Base-by-base conservation (phyloP, 495 filamentous ascomycete species). In the Aspergillus sclerotiicarbonarius region DNA sequence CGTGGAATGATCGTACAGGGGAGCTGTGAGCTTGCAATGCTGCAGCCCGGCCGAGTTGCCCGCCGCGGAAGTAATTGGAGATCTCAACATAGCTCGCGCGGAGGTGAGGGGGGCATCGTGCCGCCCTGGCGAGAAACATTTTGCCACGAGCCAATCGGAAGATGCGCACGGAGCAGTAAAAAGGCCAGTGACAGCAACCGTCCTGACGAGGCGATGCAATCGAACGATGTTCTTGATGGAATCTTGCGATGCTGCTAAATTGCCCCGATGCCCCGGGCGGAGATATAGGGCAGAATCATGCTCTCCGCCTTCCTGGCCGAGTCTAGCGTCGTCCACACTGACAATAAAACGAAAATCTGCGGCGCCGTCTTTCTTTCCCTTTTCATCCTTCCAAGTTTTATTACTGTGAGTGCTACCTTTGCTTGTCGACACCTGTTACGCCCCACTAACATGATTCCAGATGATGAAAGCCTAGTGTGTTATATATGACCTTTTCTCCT, bases 391-490 rank as follows among this genome's bases (percentile, higher is more conserved):
- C 92, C 91, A 91, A 90, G 86, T 91, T 96, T 96, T 90, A 87
- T 87, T 86, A 81, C 88, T 74, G 93, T 98, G 79, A 85, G 91
- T 80, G 60, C 54, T 66, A 52, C 53, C 54, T 46, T 56, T 15
- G 46, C 33, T 25, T 32, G 45, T 39, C 29, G n/a, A 41, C 47
- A 13, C 12, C 31, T 25, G 13, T 47, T 32, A 37, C 33, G n/a
- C 41, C 15, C 25, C 67, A 67, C 84, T 87, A 73, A 87, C 69
- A 45, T 30, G 51, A 47, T 59, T 53, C 5, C 70, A 96, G 90
- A 95, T 98, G 94, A 98, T 97, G 94, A 97, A 96, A 96, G 89
- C 90, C 84, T 89, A 89, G 89, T 81, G 93, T 97, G 93, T 88
- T 85, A 65, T 75, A 79, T 87, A 87, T 93, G 91, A 96, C 82